These are phyloP conservation scores for Tylopilus sp. DNA, from an alignment of 768 basidiomycete genomes.

Conservation along the genomic window DNA sequence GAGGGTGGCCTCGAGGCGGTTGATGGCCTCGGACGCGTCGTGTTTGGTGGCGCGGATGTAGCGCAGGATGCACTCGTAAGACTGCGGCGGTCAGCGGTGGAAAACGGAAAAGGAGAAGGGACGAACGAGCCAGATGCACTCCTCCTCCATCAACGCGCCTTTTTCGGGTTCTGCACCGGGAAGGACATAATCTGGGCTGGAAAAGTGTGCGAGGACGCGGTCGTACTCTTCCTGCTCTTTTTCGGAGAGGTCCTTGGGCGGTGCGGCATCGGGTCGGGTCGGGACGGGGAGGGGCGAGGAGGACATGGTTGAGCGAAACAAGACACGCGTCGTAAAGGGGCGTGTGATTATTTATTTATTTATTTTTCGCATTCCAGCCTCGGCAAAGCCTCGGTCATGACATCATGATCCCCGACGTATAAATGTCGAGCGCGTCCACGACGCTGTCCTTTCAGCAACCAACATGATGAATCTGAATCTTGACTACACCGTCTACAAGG, in stretches of 20 bases:
- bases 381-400: no score
- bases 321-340: no score
- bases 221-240: slow-evolving; percentile 49
- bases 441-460: background rate
- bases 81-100: slow-evolving; percentile 24
- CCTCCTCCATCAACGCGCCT: slow-evolving; percentile 53
- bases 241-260: slow-evolving; percentile 38
- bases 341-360: no score
- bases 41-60: slow-evolving; percentile 80
- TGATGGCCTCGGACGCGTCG: slow-evolving; percentile 54
- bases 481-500: slow-evolving; percentile 32
- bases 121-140: slow-evolving; percentile 75
- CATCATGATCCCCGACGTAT: slow-evolving; percentile 3
- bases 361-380: no score
- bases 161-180: slow-evolving; percentile 43
- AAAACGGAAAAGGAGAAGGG: background rate
- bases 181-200: slow-evolving; percentile 47
- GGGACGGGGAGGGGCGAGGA: slow-evolving; percentile 24
- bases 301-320: slow-evolving; percentile 8
- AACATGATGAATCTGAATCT: slow-evolving; percentile 18
- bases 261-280: slow-evolving; percentile 25
- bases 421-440: background rate
- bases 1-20: slow-evolving; percentile 67
- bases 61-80: slow-evolving; percentile 71
- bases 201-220: slow-evolving; percentile 59